A percentile compares a stretch with the other conserved stretches of the same genome.
Evolutionary conservation across 495 filamentous ascomycete genomes (phyloP).

Genomic region (Astrocystis sublimbata): DNA sequence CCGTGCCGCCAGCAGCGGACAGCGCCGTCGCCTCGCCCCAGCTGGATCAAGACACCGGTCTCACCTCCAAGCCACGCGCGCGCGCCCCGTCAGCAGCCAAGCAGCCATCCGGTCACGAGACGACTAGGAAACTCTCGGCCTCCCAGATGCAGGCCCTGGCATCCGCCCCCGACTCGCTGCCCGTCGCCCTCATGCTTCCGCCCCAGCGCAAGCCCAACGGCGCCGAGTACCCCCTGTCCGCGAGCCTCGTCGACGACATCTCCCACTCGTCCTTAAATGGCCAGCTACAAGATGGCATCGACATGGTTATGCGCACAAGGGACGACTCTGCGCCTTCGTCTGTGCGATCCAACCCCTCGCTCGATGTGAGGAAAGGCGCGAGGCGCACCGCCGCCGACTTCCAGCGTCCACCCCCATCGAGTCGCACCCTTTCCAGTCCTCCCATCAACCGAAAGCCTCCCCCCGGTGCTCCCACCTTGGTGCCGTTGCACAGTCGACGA

Average conservation of each 20-base stretch:
- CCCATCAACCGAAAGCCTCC: slow-evolving; percentile 42
- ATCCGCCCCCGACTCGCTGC: slow-evolving; percentile 53
- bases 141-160: slow-evolving; percentile 58
- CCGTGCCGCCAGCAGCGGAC: not conserved
- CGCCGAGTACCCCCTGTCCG: slow-evolving; percentile 37
- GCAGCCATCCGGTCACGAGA: slow-evolving; percentile 27
- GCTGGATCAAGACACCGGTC: not conserved
- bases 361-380: slow-evolving; percentile 7
- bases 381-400: slow-evolving; percentile 32
- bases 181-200: slow-evolving; percentile 37
- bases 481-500: slow-evolving; percentile 28
- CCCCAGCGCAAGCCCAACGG: slow-evolving; percentile 30
- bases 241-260: slow-evolving; percentile 35
- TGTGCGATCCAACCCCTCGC: not conserved
- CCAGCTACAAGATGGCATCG: slow-evolving; percentile 23
- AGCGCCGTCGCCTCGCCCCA: not conserved
- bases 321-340: not conserved
- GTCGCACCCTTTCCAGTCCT: slow-evolving; percentile 48
- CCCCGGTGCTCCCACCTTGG: slow-evolving; percentile 25
- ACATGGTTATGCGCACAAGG: slow-evolving; percentile 5
- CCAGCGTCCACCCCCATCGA: slow-evolving; percentile 26
- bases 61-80: slow-evolving; percentile 22
- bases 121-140: slow-evolving; percentile 56
- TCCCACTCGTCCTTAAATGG: slow-evolving; percentile 34
- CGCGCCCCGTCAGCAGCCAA: slow-evolving; percentile 25